phyloP scores from a whole-genome alignment of 805 yeast genomes.

The Saturnispora serradocipensis region DNA sequence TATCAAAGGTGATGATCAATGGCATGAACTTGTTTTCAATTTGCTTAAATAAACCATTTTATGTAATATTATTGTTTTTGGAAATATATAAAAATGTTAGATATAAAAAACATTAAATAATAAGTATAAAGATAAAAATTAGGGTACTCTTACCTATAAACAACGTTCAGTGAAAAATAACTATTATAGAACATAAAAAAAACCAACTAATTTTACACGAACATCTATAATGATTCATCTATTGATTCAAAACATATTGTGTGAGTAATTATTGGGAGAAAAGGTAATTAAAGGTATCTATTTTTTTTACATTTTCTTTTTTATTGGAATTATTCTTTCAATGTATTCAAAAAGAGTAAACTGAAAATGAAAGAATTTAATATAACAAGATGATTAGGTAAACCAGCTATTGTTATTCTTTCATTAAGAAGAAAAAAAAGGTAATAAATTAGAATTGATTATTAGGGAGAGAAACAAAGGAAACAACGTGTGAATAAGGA shows the following conservation, averaged over 20 bases:
- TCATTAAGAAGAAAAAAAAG: neutral
- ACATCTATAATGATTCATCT: neutral
- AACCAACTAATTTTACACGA: neutral
- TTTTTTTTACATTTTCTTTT: neutral
- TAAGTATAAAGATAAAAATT: neutral
- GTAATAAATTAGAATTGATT: neutral
- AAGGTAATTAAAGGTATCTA: neutral
- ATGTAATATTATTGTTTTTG: neutral
- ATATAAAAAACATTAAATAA: neutral
- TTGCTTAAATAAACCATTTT: neutral
- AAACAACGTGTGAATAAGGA: neutral
- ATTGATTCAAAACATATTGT: neutral
- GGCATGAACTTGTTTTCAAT: slow-evolving; percentile 2
- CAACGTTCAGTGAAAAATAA: neutral
- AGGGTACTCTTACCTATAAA: neutral
- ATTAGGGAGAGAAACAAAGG: neutral
- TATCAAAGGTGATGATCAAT: slow-evolving; percentile 4
- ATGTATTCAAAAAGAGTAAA: neutral
- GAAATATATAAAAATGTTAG: neutral
- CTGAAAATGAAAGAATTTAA: neutral
- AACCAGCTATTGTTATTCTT: neutral
- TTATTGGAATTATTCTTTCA: neutral
- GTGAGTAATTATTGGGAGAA: neutral
- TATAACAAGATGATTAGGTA: too few species aligned
- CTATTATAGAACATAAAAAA: neutral